Conservation (phyloP, 2,329 filamentous ascomycete species). For the Polytolypa hystricis region DNA sequence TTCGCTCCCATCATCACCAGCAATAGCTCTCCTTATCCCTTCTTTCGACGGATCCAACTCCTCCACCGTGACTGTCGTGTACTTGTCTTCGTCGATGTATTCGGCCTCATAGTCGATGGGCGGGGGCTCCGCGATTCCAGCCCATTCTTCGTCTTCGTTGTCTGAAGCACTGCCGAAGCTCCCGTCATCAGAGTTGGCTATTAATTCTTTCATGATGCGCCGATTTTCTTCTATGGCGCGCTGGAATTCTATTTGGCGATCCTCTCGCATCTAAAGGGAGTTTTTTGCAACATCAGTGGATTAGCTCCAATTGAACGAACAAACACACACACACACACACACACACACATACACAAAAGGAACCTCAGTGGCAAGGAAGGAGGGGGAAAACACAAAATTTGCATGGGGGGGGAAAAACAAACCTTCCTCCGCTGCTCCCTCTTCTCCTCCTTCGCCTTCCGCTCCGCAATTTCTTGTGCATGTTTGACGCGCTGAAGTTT, state of each 20-base stretch:
- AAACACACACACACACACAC: no score
- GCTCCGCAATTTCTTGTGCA: constrained; percentile 70
- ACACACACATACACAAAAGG: no score
- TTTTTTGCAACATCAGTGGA: not conserved
- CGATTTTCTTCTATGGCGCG: constrained; percentile 71
- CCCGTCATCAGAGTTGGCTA: constrained; percentile 31
- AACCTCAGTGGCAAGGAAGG: not conserved
- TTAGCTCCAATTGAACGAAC: not conserved
- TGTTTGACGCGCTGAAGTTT: constrained; percentile 75
- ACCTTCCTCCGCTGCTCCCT: constrained; percentile 67
- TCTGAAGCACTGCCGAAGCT: constrained; percentile 27
- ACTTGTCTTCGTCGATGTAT: constrained; percentile 92
- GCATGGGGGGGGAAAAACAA: constrained; percentile 16
- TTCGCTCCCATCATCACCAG: constrained; percentile 16
- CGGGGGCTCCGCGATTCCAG: constrained; percentile 47
- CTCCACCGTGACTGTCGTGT: constrained; percentile 89
- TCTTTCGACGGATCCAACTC: constrained; percentile 69
- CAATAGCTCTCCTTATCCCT: constrained; percentile 50
- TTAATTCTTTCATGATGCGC: constrained; percentile 53
- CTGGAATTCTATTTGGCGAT: constrained; percentile 70
- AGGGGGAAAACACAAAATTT: not conserved
- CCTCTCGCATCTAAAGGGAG: constrained; percentile 62
- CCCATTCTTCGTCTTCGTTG: constrained; percentile 49
- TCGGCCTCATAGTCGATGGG: constrained; percentile 73
- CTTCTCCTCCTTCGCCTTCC: constrained; percentile 66